Percentiles rank a stretch among this genome's conserved stretches.
phyloP scores from a whole-genome alignment of 345 rosid species.

The Firmiana major region DNA sequence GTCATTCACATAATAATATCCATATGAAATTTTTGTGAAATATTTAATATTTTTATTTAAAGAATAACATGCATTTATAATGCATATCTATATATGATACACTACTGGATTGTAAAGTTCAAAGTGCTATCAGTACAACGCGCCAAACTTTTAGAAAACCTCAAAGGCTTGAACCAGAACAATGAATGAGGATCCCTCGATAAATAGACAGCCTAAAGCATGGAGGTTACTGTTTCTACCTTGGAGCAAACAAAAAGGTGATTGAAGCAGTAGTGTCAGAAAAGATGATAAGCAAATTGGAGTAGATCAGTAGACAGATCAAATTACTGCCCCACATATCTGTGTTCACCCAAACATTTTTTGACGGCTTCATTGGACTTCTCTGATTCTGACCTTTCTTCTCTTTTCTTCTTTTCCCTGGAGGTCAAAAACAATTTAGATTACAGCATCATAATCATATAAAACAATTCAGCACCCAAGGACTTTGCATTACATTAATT shows the following conservation, averaged over 20 bases:
- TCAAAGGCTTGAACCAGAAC: neutral
- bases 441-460: neutral
- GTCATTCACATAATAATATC: too few species aligned
- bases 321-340: conserved; percentile 26
- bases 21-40: too few species aligned
- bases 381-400: conserved; percentile 66
- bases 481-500: neutral
- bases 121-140: too few species aligned
- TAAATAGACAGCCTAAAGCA: neutral
- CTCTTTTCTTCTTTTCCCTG: conserved; percentile 91
- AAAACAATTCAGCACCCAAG: neutral
- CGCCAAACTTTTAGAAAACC: too few species aligned
- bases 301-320: neutral
- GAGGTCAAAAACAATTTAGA: conserved; percentile 1
- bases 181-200: neutral
- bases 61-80: too few species aligned
- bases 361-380: conserved; percentile 70
- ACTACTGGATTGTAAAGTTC: too few species aligned
- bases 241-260: conserved; percentile 5
- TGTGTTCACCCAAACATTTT: conserved; percentile 56
- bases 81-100: too few species aligned
- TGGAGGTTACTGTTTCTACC: conserved; percentile 15
- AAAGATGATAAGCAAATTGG: conserved; percentile 3
- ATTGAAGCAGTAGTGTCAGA: conserved; percentile 9
- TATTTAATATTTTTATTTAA: too few species aligned